phyloP scores from a whole-genome alignment of 148 eudicot genomes.

The Cornus florida region DNA sequence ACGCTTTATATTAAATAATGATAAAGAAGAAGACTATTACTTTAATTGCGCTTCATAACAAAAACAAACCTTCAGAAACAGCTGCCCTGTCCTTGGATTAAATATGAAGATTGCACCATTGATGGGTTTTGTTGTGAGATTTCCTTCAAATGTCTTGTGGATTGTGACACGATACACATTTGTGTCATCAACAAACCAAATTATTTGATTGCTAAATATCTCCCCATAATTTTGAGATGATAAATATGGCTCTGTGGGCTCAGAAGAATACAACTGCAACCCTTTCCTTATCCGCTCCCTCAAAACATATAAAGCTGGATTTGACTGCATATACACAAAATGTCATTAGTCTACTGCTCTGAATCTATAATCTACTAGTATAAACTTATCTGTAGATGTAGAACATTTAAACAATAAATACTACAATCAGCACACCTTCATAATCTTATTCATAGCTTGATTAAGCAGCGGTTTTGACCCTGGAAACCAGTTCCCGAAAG shows the following conservation, averaged over 20 bases:
- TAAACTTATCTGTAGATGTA: not conserved
- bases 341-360: constrained; percentile 5
- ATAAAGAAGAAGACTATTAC: not conserved
- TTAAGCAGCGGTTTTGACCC: constrained; percentile 97
- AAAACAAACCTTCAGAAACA: constrained; percentile 77
- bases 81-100: constrained; percentile 94
- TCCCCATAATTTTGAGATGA: constrained; percentile 99
- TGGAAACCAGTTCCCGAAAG: constrained; percentile 99
- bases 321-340: constrained; percentile 62
- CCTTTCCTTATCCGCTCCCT: constrained; percentile 98
- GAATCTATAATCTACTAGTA: too few species aligned
- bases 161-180: constrained; percentile 98
- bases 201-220: constrained; percentile 96
- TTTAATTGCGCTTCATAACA: not conserved
- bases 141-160: constrained; percentile 98
- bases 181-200: constrained; percentile 99
- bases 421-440: constrained; percentile 61
- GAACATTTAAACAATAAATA: not conserved
- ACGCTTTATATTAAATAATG: not conserved
- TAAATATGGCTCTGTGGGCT: constrained; percentile 97
- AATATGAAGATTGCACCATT: constrained; percentile 98
- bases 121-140: constrained; percentile 96
- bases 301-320: constrained; percentile 93
- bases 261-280: constrained; percentile 97
- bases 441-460: constrained; percentile 99